Evolutionary conservation across 306 rosid genomes (phyloP), one percentile per base, ranked within the genome.

Genomic region (Malus asiatica): DNA sequence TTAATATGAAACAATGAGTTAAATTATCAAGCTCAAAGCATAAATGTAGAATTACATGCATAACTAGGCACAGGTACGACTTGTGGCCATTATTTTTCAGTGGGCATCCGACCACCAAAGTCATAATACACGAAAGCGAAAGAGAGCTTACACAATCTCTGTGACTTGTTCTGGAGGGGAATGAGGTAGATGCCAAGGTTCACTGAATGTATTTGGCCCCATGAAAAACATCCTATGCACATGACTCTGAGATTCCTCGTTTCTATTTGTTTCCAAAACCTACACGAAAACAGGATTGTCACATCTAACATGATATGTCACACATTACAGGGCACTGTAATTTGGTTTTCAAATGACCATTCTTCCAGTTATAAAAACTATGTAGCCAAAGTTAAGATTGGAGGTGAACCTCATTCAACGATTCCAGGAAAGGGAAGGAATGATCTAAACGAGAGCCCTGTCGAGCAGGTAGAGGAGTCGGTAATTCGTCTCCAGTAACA

Each of bases 371-470:
- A 62, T 73, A 58, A 29, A 42, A 42, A 18, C 14, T 8, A 66
- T 68, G 78, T 62, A 72, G 75, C 72, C 67, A 44, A 59, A 75
- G 71, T 67, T 80, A 70, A 79, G 76, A 69, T 58, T 66, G 53
- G 86, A 75, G 63, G 71, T 46, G 78, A 64, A 95, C 98, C 97
- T 95, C 98, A 86, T 92, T 95, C 79, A 95, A 79, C 5, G 98
- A 95, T 84, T 95, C 97, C 66, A 95, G 90, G 83, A 95, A 95
- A 69, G 98, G 98, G 78, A 95, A 95, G 73, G 97, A 95, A 80
- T 92, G 84, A 83, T 89, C 92, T 62, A 95, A 78, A 79, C 89
- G 90, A 81, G 93, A 77, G 40, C 86, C 90, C 84, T 84, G 90
- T 71, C 82, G 96, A 78, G 96, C 86, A 75, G 96, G 89, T n/a